Evolutionary conservation across 2,329 filamentous ascomycete species (phyloP), one percentile per base, ranked within the genome.

Genomic region (Pseudogymnoascus sp.): DNA sequence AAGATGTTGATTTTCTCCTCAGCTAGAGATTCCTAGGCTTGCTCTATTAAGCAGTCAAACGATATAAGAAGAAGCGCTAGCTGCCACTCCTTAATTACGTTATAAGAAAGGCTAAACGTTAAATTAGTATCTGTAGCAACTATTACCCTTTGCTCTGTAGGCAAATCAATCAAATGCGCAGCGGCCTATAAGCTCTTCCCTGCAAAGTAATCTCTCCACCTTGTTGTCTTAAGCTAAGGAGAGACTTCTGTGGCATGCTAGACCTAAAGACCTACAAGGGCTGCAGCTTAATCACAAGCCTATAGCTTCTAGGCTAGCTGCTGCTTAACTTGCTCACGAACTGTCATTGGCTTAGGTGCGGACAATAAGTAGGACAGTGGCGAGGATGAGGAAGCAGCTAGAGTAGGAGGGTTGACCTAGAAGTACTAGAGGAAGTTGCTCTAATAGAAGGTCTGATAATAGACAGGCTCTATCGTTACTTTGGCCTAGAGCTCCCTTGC

Each of bases 1-100:
- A 66, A 65, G 12, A 65, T 31, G 37, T 66, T 66, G 3, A 66
- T 45, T 51, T 57, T 60, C 21, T 66, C 61, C 14, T 59, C 26
- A 3, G 7, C 10, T 6, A 66, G 34, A 21, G 64, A 66, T 6
- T 18, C 45, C 4, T 45, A 45, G 10, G 64, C 65, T 16, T 63
- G 29, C 62, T 65, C 57, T 16, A 65, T 62, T 1, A 65, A 18
- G 6, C 63, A 57, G 45, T 66, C 59, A 37, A 66, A 65, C 5
- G 61, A 65, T 5, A 60, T 23, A 8, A 66, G 63, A 23, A 65
- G n/a, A 2, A 62, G 18, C 12, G 31, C 23, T 7, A 66, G 63
- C 16, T 37, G n/a, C 21, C 37, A 4, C n/a, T 66, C 64, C 26
- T 39, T 14, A n/a, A 26, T 26, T 14, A 10, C 60, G 26, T 23